A percentile compares a stretch with the other conserved stretches of the same genome.
Conservation (phyloP, 768 basidiomycete genomes). For the Grammothele lineata region DNA sequence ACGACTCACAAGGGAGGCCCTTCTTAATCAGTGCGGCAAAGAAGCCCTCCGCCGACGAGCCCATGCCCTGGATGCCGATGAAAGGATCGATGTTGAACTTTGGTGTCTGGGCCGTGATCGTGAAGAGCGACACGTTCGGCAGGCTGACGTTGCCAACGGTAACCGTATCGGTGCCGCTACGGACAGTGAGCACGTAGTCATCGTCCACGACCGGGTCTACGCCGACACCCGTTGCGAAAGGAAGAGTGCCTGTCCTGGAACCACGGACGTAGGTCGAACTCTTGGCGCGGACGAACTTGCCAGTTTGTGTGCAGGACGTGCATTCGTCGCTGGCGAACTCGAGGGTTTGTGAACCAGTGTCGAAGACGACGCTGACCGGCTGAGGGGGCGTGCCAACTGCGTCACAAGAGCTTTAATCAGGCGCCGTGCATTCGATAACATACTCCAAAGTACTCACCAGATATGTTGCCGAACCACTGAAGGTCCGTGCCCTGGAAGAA, state of each 20-base stretch:
- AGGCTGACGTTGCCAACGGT: conserved; percentile 42
- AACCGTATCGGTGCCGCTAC: conserved; percentile 45
- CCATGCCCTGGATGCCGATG: conserved; percentile 55
- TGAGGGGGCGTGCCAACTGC: conserved; percentile 55
- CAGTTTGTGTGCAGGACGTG: conserved; percentile 38
- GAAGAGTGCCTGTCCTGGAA: conserved; percentile 37
- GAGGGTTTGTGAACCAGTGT: conserved; percentile 47
- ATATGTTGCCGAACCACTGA: conserved; percentile 57
- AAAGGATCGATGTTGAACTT: conserved; percentile 51
- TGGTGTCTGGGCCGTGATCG: conserved; percentile 51
- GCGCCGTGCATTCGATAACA: conserved; percentile 3
- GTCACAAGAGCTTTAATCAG: neutral
- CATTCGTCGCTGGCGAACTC: conserved; percentile 51
- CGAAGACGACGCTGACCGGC: conserved; percentile 45
- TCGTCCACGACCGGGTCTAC: conserved; percentile 49
- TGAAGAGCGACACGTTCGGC: conserved; percentile 37
- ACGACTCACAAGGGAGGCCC: conserved; percentile 44
- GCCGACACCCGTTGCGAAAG: conserved; percentile 50
- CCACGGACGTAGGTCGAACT: conserved; percentile 50
- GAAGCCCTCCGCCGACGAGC: conserved; percentile 45
- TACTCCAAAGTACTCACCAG: conserved; percentile 32
- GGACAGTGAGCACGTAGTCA: conserved; percentile 43
- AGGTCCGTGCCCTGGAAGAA: conserved; percentile 55
- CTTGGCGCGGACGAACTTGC: conserved; percentile 42
- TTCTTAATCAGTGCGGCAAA: conserved; percentile 43